Percentiles rank a stretch among this genome's conserved stretches.
These are phyloP conservation scores for Berberis vulgaris DNA, from an alignment of 164 flowering plant species.

Conservation along the genomic window DNA sequence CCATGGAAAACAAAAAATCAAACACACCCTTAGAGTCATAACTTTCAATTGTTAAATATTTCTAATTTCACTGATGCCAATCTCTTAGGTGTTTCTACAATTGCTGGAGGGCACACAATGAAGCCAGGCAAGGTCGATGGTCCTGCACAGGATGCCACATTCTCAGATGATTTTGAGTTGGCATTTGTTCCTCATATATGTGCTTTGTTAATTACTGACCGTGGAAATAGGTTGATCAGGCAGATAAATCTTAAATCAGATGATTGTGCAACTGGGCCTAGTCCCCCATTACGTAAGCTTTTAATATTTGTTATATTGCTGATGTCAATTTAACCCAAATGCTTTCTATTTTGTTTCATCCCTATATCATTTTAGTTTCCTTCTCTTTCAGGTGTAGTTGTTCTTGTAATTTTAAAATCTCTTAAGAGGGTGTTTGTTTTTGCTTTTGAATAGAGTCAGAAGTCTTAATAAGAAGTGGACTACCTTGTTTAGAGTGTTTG, in stretches of 20 bases:
- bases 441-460: too few relatives aligned
- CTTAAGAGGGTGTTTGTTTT: too few relatives aligned
- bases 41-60: too few relatives aligned
- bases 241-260: slow-evolving; percentile 50
- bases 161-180: slow-evolving; percentile 60
- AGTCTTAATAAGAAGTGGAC: too few relatives aligned
- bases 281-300: slow-evolving; percentile 24
- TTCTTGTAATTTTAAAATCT: too few relatives aligned
- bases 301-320: not conserved
- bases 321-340: not conserved
- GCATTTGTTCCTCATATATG: slow-evolving; percentile 46
- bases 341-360: too few relatives aligned
- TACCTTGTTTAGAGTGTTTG: too few relatives aligned
- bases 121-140: slow-evolving; percentile 53
- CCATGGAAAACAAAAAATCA: too few relatives aligned
- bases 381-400: too few relatives aligned
- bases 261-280: slow-evolving; percentile 41
- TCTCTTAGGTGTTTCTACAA: slow-evolving; percentile 64
- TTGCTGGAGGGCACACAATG: slow-evolving; percentile 55
- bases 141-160: slow-evolving; percentile 65
- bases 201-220: slow-evolving; percentile 61
- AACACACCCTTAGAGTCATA: too few relatives aligned
- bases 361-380: too few relatives aligned
- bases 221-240: slow-evolving; percentile 51
- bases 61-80: not conserved